Evolutionary conservation across 306 rosid species (phyloP).

Genomic region (Cicer chorassanicum): DNA sequence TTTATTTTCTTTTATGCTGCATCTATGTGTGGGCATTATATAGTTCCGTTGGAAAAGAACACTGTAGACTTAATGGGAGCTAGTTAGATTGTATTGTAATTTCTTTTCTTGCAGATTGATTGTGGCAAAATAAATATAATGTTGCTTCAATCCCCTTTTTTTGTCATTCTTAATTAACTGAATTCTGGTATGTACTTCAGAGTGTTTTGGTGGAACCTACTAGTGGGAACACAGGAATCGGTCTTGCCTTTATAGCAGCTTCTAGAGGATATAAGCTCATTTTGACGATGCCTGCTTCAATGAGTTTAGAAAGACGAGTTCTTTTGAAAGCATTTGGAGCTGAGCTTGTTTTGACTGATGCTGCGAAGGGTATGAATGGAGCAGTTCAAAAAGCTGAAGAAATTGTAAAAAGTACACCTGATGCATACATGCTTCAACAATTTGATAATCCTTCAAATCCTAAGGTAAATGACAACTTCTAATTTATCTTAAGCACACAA

Average conservation of each 20-base stretch:
- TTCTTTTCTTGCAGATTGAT: conserved; percentile 39
- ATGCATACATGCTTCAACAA: conserved; percentile 95
- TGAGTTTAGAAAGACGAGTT: conserved; percentile 98
- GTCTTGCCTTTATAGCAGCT: conserved; percentile 98
- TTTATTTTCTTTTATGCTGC: not conserved
- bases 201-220: conserved; percentile 96
- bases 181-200: conserved; percentile 52
- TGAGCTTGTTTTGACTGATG: conserved; percentile 85
- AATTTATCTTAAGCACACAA: conserved; percentile 30
- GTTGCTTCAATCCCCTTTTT: conserved; percentile 32
- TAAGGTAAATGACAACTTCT: conserved; percentile 63
- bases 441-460: conserved; percentile 99
- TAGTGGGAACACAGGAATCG: conserved; percentile 98
- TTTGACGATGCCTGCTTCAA: conserved; percentile 95
- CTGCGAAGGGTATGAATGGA: conserved; percentile 97
- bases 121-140: conserved; percentile 14
- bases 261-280: conserved; percentile 95
- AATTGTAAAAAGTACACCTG: conserved; percentile 76
- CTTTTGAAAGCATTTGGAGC: conserved; percentile 97
- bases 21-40: not conserved
- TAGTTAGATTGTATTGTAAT: not conserved
- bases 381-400: conserved; percentile 99
- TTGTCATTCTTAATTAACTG: conserved; percentile 40
- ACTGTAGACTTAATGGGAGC: not conserved
- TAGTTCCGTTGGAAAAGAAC: not conserved